A percentile compares a stretch with the other conserved stretches of the same genome.
phyloP scores from a whole-genome alignment of 495 filamentous ascomycete genomes.

The Peziza echinospora region DNA sequence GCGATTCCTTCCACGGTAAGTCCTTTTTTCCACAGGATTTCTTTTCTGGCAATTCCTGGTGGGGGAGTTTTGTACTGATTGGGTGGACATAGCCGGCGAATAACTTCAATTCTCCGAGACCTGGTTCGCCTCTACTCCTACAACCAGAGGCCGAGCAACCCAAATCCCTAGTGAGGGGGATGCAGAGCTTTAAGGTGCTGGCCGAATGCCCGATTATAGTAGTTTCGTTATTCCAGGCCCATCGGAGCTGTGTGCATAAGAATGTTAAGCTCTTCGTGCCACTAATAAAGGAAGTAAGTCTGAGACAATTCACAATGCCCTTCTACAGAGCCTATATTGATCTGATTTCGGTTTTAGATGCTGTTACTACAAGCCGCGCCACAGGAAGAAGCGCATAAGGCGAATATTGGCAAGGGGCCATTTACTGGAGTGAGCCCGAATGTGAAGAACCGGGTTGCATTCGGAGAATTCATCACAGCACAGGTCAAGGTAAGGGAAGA shows the following conservation, averaged over 20 bases:
- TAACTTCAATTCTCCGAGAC: conserved; percentile 64
- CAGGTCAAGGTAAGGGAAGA: conserved; percentile 61
- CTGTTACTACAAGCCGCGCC: conserved; percentile 77
- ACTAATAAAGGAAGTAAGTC: conserved; percentile 49
- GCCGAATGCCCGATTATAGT: conserved; percentile 97
- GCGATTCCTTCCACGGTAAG: conserved; percentile 59
- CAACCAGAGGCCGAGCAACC: conserved; percentile 47
- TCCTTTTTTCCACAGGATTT: too few relatives aligned
- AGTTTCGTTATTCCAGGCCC: conserved; percentile 90
- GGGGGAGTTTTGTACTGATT: too few relatives aligned
- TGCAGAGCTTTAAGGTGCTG: conserved; percentile 97
- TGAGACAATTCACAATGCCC: conserved; percentile 17
- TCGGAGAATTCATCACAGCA: conserved; percentile 91
- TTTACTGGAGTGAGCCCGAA: conserved; percentile 87
- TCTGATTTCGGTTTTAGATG: conserved; percentile 19
- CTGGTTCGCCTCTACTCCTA: conserved; percentile 65
- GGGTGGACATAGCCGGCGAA: background rate
- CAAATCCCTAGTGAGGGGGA: conserved; percentile 62
- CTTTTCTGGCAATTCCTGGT: too few relatives aligned
- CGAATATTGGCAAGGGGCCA: conserved; percentile 40
- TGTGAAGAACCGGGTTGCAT: conserved; percentile 82
- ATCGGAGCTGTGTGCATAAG: conserved; percentile 48
- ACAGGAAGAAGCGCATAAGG: conserved; percentile 74
- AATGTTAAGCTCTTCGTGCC: conserved; percentile 91
- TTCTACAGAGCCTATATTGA: background rate